phyloP scores from a whole-genome alignment of 257 asterid genomes.

The Rhazya stricta region DNA sequence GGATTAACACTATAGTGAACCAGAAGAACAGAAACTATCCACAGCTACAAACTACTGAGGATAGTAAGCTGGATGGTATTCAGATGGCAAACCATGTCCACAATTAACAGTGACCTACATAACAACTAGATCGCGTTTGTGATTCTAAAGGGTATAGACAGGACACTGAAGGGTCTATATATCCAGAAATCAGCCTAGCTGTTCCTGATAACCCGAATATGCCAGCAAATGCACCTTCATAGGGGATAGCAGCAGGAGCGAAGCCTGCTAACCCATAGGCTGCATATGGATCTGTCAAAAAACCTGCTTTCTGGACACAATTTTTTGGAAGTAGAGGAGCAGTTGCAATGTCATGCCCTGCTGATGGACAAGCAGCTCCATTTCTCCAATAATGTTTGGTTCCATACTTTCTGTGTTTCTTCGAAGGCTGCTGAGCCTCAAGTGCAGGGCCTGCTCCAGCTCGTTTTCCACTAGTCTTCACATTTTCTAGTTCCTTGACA shows the following conservation, averaged over 20 bases:
- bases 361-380: slow-evolving; percentile 12
- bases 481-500: slow-evolving; percentile 46
- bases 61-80: slow-evolving; percentile 46
- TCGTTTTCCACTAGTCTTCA: slow-evolving; percentile 44
- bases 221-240: slow-evolving; percentile 41
- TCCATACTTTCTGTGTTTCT: slow-evolving; percentile 12
- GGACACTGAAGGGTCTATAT: slow-evolving; percentile 34
- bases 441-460: slow-evolving; percentile 6
- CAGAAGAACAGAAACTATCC: slow-evolving; percentile 19
- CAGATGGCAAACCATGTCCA: slow-evolving; percentile 43
- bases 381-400: slow-evolving; percentile 2
- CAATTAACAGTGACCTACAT: slow-evolving; percentile 35
- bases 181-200: slow-evolving; percentile 31
- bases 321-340: slow-evolving; percentile 28
- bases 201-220: slow-evolving; percentile 40
- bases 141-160: slow-evolving; percentile 36
- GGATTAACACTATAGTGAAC: slow-evolving; percentile 4
- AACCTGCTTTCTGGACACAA: slow-evolving; percentile 31
- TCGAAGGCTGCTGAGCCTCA: slow-evolving; percentile 14
- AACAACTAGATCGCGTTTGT: slow-evolving; percentile 36
- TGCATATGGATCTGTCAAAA: slow-evolving; percentile 43
- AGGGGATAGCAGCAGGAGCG: slow-evolving; percentile 32
- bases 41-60: slow-evolving; percentile 38
- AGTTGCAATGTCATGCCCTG: not conserved
- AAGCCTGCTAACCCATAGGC: slow-evolving; percentile 39